A percentile compares a stretch with the other conserved stretches of the same genome.
Evolutionary conservation across 2,329 filamentous ascomycete species (phyloP).

Genomic region (Botrytis byssoidea): DNA sequence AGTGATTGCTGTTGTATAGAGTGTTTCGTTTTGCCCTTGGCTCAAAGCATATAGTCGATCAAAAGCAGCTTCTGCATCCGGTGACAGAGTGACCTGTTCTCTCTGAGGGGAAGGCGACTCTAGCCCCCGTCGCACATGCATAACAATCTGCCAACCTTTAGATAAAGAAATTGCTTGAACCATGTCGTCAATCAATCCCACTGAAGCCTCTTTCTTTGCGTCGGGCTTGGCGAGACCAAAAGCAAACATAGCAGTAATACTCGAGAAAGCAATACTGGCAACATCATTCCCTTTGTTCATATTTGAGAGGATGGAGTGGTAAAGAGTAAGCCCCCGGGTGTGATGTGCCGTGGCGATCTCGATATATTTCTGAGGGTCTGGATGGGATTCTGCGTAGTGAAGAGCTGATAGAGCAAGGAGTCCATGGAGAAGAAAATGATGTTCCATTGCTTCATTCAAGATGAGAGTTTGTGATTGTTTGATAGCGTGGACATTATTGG

Average conservation of each 20-base stretch:
- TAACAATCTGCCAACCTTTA: background rate
- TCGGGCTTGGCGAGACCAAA: background rate
- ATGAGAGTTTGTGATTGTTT: background rate
- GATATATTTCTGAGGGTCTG: background rate
- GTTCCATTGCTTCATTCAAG: background rate
- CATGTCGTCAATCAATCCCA: background rate
- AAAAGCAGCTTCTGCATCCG: background rate
- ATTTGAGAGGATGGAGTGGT: background rate
- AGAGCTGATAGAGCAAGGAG: background rate
- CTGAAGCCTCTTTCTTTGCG: background rate
- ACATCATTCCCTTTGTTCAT: background rate
- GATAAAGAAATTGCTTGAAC: background rate
- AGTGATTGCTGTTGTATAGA: background rate
- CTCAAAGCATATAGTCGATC: background rate
- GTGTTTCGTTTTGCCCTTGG: background rate
- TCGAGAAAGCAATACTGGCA: background rate
- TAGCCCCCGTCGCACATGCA: background rate
- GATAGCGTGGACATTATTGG: background rate
- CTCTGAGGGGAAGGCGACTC: background rate
- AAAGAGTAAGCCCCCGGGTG: background rate
- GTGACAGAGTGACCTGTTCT: background rate
- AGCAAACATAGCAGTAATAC: background rate
- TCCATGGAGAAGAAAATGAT: background rate
- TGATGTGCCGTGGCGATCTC: slow-evolving; percentile 4
- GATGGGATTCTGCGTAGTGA: background rate